Percentiles rank a stretch among this genome's conserved stretches.
Conservation (phyloP, 1,284 basidiomycete genomes). For the Fistulinella cinereoalba region DNA sequence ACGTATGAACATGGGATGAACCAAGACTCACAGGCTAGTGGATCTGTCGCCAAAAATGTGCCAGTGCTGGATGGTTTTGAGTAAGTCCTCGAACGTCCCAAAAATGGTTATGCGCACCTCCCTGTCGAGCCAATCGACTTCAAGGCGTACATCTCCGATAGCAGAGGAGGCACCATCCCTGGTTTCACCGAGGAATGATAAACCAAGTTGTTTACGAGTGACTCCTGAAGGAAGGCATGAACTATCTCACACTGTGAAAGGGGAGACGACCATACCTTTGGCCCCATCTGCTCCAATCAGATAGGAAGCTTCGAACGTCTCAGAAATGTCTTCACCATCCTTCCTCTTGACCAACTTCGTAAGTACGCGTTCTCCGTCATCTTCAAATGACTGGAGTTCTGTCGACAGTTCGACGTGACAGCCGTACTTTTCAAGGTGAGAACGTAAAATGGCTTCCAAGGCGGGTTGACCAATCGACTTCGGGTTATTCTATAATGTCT, state of each 20-base stretch:
- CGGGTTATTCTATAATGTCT: slow-evolving; percentile 7
- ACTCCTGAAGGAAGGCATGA: slow-evolving; percentile 9
- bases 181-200: slow-evolving; percentile 47
- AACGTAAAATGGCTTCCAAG: slow-evolving; percentile 33
- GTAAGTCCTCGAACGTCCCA: neutral
- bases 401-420: slow-evolving; percentile 33
- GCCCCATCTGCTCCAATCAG: slow-evolving; percentile 42
- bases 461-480: slow-evolving; percentile 33
- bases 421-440: slow-evolving; percentile 27
- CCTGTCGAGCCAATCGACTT: slow-evolving; percentile 31
- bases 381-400: slow-evolving; percentile 34
- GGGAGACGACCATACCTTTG: slow-evolving; percentile 23
- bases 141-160: slow-evolving; percentile 41
- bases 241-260: neutral
- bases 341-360: slow-evolving; percentile 24
- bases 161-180: slow-evolving; percentile 33
- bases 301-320: slow-evolving; percentile 28
- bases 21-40: neutral
- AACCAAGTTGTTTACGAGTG: slow-evolving; percentile 43
- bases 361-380: slow-evolving; percentile 24
- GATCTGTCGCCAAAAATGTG: slow-evolving; percentile 27
- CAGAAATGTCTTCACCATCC: slow-evolving; percentile 10
- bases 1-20: neutral
- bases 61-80: slow-evolving; percentile 28
- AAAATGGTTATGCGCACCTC: slow-evolving; percentile 28